Evolutionary conservation across 352 stramenopile genomes (phyloP), one percentile per base, ranked within the genome.

Genomic region (Globisporangium ultimum): DNA sequence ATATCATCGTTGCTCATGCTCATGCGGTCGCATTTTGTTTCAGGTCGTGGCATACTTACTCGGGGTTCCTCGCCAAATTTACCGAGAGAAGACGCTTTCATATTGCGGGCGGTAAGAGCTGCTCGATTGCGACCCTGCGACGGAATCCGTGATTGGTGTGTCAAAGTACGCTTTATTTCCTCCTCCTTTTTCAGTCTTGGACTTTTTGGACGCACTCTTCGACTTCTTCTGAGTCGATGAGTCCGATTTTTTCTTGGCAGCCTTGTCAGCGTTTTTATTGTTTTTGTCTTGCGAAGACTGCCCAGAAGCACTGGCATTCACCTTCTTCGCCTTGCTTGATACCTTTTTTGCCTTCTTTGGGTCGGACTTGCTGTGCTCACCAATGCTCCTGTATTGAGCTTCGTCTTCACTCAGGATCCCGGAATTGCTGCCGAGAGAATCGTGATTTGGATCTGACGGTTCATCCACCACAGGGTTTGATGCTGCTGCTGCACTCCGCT

Each of bases 41-140:
- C 40, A 45, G 12, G 10, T 45, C 12, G 40, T n/a, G 40, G 2
- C 12, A 45, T 18, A 45, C 40, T 45, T 45, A 15, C 40, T 45
- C 40, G 2, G 40, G 40, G 13, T 45, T 45, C 40, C 40, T 45
- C 40, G 18, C 3, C 40, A n/a, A 45, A 45, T 42, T 55, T 85
- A 86, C 45, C 69, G 76, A 20, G 74, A 78, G 49, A 88, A 91
- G 3, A 89, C 71, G 53, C 65, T 89, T 60, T 91, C 81, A 54
- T 88, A 83, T 38, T 85, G 78, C 48, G 77, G 78, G 21, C 75
- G 72, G 43, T 78, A 90, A 0, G 68, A 21, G 53, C 47, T 53
- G 24, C 20, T 57, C 50, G 38, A 21, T 55, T 13, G 38, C 34
- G 24, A 9, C 20, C 43, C 24, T 55, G 49, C 15, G 38, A 51